These are phyloP conservation scores for Lachancea sp. DNA, from an alignment of 805 yeast genomes.

Conservation along the genomic window DNA sequence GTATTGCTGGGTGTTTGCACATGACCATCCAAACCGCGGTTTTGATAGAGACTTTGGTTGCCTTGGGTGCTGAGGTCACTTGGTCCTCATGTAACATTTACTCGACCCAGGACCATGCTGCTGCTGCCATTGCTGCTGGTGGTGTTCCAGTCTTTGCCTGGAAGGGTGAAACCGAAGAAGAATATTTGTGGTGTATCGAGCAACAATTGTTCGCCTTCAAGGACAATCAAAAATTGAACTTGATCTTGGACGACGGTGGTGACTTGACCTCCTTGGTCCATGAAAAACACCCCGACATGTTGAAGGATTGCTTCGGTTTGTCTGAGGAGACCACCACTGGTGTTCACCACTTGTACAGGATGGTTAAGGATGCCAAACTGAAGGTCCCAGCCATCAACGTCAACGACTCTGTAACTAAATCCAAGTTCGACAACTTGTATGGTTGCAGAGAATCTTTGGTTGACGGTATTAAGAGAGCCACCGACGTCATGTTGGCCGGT, in stretches of 20 bases:
- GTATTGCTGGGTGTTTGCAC: slow-evolving; percentile 98
- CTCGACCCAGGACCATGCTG: slow-evolving; percentile 99
- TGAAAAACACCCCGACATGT: slow-evolving; percentile 96
- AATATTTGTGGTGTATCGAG: slow-evolving; percentile 98
- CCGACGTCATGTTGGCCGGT: slow-evolving; percentile 99
- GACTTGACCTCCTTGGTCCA: slow-evolving; percentile 95
- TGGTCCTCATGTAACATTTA: slow-evolving; percentile 99
- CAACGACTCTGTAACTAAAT: slow-evolving; percentile 97
- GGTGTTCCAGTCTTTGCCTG: slow-evolving; percentile 99
- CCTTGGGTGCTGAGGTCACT: slow-evolving; percentile 98
- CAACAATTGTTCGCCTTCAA: slow-evolving; percentile 98
- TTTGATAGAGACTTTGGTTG: slow-evolving; percentile 92
- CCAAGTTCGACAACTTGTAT: slow-evolving; percentile 98
- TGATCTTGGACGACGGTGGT: slow-evolving; percentile 99
- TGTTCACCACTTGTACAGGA: slow-evolving; percentile 97
- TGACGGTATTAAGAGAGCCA: slow-evolving; percentile 99
- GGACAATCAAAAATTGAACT: slow-evolving; percentile 89
- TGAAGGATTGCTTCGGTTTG: slow-evolving; percentile 89
- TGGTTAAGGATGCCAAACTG: slow-evolving; percentile 79
- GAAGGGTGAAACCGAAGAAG: slow-evolving; percentile 99
- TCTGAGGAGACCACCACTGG: slow-evolving; percentile 99
- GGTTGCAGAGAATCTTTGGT: slow-evolving; percentile 98
- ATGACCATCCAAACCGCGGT: slow-evolving; percentile 99
- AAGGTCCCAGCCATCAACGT: slow-evolving; percentile 99
- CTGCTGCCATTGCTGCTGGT: slow-evolving; percentile 98